These are phyloP conservation scores for Flaveria brownii DNA, from an alignment of 129 eudicot species.

Conservation along the genomic window DNA sequence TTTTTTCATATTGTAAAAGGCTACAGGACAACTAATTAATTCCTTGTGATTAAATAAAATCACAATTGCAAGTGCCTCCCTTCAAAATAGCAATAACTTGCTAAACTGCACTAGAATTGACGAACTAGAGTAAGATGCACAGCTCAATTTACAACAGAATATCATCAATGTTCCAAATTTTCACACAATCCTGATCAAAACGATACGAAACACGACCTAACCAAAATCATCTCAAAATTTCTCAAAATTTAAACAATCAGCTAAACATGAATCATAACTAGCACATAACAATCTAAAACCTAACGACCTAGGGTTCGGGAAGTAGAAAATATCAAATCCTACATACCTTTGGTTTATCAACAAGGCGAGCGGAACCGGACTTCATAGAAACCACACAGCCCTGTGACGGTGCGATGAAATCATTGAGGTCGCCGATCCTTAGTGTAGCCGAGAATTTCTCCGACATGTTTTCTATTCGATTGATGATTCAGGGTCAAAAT, in stretches of 20 bases:
- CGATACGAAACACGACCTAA: too few relatives aligned
- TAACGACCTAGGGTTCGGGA: constrained; percentile 21
- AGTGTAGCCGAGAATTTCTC: constrained; percentile 86
- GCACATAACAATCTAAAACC: too few relatives aligned
- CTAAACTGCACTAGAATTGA: constrained; percentile 10
- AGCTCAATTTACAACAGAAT: not conserved
- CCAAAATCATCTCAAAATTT: too few relatives aligned
- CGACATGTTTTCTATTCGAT: constrained; percentile 47
- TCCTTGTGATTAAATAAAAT: not conserved
- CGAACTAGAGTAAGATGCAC: not conserved
- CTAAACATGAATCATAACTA: too few relatives aligned
- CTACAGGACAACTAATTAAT: not conserved
- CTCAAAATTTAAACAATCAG: too few relatives aligned
- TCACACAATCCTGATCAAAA: not conserved
- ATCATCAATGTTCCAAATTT: not conserved
- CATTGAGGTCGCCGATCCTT: constrained; percentile 83
- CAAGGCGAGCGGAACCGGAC: constrained; percentile 36
- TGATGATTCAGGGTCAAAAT: constrained; percentile 17
- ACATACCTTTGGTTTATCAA: constrained; percentile 39
- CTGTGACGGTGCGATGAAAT: constrained; percentile 91
- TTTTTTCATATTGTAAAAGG: too few relatives aligned
- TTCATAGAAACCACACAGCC: constrained; percentile 78
- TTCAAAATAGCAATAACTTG: constrained; percentile 3
- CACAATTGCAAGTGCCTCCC: not conserved
- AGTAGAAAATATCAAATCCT: not conserved